phyloP scores from a whole-genome alignment of 2,329 filamentous ascomycete genomes.

The Magnaporthiopsis rhizophila region DNA sequence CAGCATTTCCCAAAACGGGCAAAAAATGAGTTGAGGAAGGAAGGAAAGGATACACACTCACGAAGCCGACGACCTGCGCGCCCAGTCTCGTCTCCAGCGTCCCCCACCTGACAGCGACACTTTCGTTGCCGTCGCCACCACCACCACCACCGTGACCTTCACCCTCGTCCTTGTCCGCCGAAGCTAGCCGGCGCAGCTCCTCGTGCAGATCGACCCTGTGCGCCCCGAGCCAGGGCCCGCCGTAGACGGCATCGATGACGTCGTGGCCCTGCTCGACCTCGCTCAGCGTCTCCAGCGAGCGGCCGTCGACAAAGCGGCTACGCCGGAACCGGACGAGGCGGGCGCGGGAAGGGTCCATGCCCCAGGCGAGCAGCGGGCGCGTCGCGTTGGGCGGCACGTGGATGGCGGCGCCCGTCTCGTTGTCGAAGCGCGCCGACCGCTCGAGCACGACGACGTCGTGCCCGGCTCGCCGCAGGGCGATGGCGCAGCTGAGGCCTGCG shows the following conservation, averaged over 20 bases:
- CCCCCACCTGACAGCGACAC: background rate
- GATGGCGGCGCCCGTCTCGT: slow-evolving; percentile 27
- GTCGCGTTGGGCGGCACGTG: slow-evolving; percentile 24
- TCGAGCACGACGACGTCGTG: slow-evolving; percentile 28
- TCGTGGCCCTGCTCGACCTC: slow-evolving; percentile 19
- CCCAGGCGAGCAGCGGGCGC: slow-evolving; percentile 23
- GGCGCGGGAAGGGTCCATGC: slow-evolving; percentile 19
- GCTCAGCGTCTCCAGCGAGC: slow-evolving; percentile 13
- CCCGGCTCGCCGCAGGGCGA: slow-evolving; percentile 25
- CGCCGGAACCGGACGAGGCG: slow-evolving; percentile 14
- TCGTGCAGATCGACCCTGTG: slow-evolving; percentile 24
- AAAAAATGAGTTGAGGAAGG: background rate
- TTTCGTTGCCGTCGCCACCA: too few species aligned
- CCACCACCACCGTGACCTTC: too few species aligned
- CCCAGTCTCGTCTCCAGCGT: background rate
- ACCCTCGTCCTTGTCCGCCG: background rate
- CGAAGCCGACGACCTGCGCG: background rate
- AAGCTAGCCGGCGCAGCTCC: slow-evolving; percentile 14
- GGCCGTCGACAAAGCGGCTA: background rate
- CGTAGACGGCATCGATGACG: slow-evolving; percentile 20
- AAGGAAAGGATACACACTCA: background rate
- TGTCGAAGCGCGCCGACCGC: slow-evolving; percentile 24
- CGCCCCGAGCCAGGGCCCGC: slow-evolving; percentile 22
- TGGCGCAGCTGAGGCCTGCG: slow-evolving; percentile 26
- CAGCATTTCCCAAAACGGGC: background rate